Base-by-base conservation (phyloP, 2,329 filamentous ascomycete species). In the Penicillium sp. region DNA sequence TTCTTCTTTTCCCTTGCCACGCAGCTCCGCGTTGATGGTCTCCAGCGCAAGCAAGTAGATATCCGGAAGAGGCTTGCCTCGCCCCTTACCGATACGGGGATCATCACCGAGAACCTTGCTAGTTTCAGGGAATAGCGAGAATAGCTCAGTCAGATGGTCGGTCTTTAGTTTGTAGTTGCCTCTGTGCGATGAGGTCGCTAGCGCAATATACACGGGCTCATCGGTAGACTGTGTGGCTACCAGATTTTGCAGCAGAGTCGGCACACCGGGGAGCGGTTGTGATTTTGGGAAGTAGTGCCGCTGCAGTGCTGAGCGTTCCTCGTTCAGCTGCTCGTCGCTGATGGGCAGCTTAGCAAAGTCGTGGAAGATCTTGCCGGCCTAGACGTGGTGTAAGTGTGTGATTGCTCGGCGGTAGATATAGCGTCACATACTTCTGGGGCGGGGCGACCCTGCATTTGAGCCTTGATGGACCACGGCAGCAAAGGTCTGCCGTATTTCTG, bases 381-480 rank as follows among this genome's bases (percentile, higher is more conserved):
- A 38, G 13, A 27, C 12, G 14, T 27, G 14, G 13, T n/a, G 41
- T 53, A 19, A 61, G 47, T 13, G 36, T 18, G 11, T 13, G 8
- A 10, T 18, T 39, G 9, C 28, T 11, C 7, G 18, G 38, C 4
- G 18, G 9, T 12, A 16, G 27, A 18, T 4, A 31, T 27, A 7
- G 12, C 4, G 54, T 12, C 28, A 53, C 54, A 10, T 70, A 78
- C 78, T 61, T 79, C 73, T 0, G 80, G 76, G 18, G 76, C 76
- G 0, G 84, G 84, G 8, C 83, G 77, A 4, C 85, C 84, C 73
- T 88, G 85, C 14, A 97, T 76, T 70, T 89, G 87, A 9, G 93
- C 91, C 77, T 97, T 97, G 74, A 99, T 83, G 53, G 82, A 83
- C 93, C 93, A 97, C 0, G 93, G 92, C n/a, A 97, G 77, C 12